Conservation (phyloP, 2,329 filamentous ascomycete genomes). For the Trichoderma oligosporum region DNA sequence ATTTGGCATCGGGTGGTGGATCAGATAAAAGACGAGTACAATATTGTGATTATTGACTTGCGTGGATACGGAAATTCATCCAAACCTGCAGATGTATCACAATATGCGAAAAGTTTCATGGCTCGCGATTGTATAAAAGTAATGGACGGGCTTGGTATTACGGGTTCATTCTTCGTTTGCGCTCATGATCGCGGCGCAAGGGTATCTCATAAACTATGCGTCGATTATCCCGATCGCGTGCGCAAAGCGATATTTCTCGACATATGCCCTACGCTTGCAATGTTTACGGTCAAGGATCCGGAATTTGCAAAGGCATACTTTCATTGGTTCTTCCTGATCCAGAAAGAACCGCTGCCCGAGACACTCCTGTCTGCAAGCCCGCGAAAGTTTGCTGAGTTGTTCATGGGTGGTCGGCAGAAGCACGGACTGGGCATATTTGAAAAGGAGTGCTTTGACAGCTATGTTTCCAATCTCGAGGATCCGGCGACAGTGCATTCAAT, state of each 20-base stretch:
- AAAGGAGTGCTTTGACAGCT: conserved; percentile 36
- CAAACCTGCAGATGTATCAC: conserved; percentile 36
- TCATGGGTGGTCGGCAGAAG: conserved; percentile 36
- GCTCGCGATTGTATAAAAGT: conserved; percentile 44
- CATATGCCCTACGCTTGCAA: conserved; percentile 52
- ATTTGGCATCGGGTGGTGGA: conserved; percentile 49
- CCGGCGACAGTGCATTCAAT: conserved; percentile 42
- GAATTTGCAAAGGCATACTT: conserved; percentile 49
- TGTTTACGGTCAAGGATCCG: conserved; percentile 45
- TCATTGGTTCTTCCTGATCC: conserved; percentile 58
- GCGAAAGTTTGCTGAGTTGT: conserved; percentile 40
- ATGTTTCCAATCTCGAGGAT: conserved; percentile 41
- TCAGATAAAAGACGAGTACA: conserved; percentile 38
- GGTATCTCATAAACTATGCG: conserved; percentile 51
- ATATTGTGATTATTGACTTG: conserved; percentile 45
- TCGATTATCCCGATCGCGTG: conserved; percentile 42
- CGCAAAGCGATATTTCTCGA: conserved; percentile 45
- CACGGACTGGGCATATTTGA: conserved; percentile 22
- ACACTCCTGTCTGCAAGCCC: conserved; percentile 40
- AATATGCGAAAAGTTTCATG: conserved; percentile 48
- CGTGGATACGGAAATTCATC: conserved; percentile 51
- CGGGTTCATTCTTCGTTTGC: conserved; percentile 43
- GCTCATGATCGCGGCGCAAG: conserved; percentile 56
- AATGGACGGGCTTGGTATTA: conserved; percentile 42
- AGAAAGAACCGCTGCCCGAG: conserved; percentile 49